These are phyloP conservation scores for Actinomortierella ambigua DNA, from an alignment of 371 early-diverging fungal species.

Conservation along the genomic window DNA sequence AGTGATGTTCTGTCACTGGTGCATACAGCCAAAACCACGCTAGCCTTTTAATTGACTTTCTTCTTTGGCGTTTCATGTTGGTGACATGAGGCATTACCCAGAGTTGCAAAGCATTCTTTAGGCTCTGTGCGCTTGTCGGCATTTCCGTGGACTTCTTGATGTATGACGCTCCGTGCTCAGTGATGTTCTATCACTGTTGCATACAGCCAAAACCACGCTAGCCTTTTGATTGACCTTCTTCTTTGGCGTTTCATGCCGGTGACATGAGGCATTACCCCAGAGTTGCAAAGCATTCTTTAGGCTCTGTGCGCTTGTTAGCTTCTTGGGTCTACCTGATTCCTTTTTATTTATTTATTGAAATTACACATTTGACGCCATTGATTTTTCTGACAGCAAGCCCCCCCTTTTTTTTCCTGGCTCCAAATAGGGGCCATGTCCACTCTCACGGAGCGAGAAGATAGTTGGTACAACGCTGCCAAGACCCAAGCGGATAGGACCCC, in stretches of 20 bases:
- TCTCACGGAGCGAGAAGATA: neutral
- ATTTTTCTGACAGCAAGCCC: constrained; percentile 1
- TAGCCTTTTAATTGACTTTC: constrained; percentile 13
- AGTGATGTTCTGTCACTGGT: constrained; percentile 17
- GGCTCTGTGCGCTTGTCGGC: constrained; percentile 15
- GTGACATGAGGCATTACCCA: constrained; percentile 14
- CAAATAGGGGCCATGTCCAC: no score
- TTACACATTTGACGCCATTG: neutral
- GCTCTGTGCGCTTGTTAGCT: constrained; percentile 15
- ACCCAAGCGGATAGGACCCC: constrained; percentile 5
- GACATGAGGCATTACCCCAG: constrained; percentile 14
- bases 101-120: constrained; percentile 11
- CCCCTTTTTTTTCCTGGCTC: constrained; percentile 1
- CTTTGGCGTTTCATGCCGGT: constrained; percentile 22
- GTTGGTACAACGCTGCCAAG: constrained; percentile 2
- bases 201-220: constrained; percentile 21
- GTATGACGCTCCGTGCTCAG: constrained; percentile 17
- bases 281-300: constrained; percentile 14
- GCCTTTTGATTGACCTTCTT: constrained; percentile 14
- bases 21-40: constrained; percentile 23
- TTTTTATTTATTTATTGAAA: neutral
- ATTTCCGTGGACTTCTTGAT: no score
- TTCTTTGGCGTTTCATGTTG: constrained; percentile 21
- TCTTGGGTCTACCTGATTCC: constrained; percentile 13
- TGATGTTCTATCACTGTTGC: constrained; percentile 19